phyloP scores from a whole-genome alignment of 441 rosid genomes.

The Rhodomyrtus psidioides region DNA sequence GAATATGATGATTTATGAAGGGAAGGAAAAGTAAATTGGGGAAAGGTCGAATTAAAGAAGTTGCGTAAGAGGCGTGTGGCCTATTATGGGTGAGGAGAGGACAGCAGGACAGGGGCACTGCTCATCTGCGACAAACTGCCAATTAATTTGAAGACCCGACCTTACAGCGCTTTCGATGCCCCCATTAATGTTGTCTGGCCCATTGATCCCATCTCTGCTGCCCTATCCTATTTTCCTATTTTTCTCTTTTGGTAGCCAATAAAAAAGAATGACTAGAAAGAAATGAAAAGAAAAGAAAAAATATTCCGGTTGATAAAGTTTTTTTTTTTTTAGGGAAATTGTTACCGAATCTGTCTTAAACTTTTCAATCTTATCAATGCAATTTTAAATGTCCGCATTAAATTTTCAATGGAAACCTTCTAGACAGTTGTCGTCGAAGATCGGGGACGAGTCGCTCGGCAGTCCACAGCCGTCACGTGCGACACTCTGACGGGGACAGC shows the following conservation, averaged over 20 bases:
- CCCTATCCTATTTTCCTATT: not conserved
- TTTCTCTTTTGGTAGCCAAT: too few species aligned
- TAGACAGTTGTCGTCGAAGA: too few species aligned
- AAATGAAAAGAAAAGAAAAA: not conserved
- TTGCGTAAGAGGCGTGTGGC: not conserved
- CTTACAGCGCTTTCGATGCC: not conserved
- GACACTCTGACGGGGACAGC: not conserved
- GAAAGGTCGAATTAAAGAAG: not conserved
- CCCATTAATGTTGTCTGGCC: not conserved
- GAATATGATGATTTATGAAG: too few species aligned
- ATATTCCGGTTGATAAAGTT: not conserved
- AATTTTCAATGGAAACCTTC: not conserved
- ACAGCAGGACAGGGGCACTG: not conserved
- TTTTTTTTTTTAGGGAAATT: not conserved
- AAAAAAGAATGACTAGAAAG: not conserved
- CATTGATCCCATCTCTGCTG: not conserved
- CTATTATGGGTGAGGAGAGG: too few species aligned
- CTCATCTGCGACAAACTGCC: not conserved
- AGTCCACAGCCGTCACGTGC: fast-evolving
- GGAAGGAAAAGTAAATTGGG: not conserved
- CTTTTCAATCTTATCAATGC: fast-evolving
- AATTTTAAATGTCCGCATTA: fast-evolving
- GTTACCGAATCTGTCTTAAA: not conserved
- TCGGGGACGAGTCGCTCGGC: too few species aligned
- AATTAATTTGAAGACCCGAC: not conserved